Evolutionary conservation across 2,329 filamentous ascomycete genomes (phyloP), one percentile per base, ranked within the genome.

Genomic region (Botrytis deweyae): DNA sequence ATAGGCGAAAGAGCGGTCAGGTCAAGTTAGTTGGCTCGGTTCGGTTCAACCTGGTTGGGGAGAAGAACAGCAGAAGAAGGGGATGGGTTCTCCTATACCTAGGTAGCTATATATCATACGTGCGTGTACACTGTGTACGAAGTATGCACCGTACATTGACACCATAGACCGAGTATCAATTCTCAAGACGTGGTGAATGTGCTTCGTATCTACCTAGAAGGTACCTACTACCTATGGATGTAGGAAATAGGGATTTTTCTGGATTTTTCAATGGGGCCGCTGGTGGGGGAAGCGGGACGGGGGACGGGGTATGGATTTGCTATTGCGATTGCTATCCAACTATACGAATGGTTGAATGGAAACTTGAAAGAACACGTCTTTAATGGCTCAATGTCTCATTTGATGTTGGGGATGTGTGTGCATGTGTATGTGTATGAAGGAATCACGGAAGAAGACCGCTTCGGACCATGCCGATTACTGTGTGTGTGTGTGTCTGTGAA

Each of bases 361-460:
- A 33, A 33, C 33, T 33, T 33, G 33, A 33, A 64, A 22, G 64
- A 67, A 67, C 65, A 67, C 65, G 65, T 67, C 33, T 36, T 20
- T 46, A 22, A 40, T 67, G 46, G n/a, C 64, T 52, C 44, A 55
- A 67, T 36, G 52, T 58, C 52, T 55, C 52, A 55, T 55, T 55
- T 55, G 25, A 29, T 55, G 8, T 55, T 29, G 52, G 10, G 49
- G 16, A n/a, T n/a, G 25, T n/a, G 5, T 52, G 22, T 52, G 22
- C 25, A 9, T 22, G 49, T n/a, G 52, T 16, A 33, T 46, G n/a
- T 38, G 49, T 52, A 2, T 67, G 36, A 29, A 18, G 7, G n/a
- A 58, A n/a, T 6, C 7, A n/a, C 49, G 25, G 49, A 55, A 58
- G 52, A 58, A 14, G n/a, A 58, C n/a, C n/a, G n/a, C 1, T 58